Base-by-base conservation (phyloP, 805 yeast species). In the Lipomyces chichibuensis region DNA sequence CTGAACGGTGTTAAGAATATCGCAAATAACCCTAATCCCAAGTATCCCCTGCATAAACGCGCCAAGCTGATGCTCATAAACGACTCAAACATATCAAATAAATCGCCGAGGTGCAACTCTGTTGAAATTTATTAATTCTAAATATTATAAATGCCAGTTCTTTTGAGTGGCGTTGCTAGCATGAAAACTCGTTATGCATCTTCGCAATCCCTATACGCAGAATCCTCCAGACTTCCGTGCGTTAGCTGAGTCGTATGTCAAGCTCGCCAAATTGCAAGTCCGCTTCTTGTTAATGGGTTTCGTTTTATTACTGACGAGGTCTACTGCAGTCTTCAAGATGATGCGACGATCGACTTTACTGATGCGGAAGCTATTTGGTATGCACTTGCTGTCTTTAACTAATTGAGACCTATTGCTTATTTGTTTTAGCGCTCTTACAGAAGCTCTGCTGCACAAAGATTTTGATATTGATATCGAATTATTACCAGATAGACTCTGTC, bases 401-500 rank as follows among this genome's bases (percentile, higher is more conserved):
- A 13, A 53, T 32, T 25, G 2, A 9, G n/a, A 14, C 37, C n/a
- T 14, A n/a, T 17, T 7, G 51, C 46, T 35, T 11, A 37, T 23
- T 11, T 57, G 23, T 20, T 27, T 46, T 43, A 70, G 73, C 20
- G 60, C 67, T 17, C 57, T 71, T 13, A 60, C 72, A 17, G 43
- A 27, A 8, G 65, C 68, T 5, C 55, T 71, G 8, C 64, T 71
- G 39, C 17, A 43, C n/a, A 56, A 53, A 3, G 64, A 71, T 32
- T 71, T 72, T 54, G 57, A 58, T 46, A 60, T 71, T 17, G 52
- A 52, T n/a, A 64, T 71, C 33, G 20, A 55, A 8, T 54, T 71
- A 14, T 46, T 59, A 11, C 46, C 58, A 3, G 65, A 64, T 23
- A 61, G 68, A n/a, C 66, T 72, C 3, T 72, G 74, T 59, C 74